These are phyloP conservation scores for Gentiana macrophylla DNA, from an alignment of 257 asterid species.

Conservation along the genomic window DNA sequence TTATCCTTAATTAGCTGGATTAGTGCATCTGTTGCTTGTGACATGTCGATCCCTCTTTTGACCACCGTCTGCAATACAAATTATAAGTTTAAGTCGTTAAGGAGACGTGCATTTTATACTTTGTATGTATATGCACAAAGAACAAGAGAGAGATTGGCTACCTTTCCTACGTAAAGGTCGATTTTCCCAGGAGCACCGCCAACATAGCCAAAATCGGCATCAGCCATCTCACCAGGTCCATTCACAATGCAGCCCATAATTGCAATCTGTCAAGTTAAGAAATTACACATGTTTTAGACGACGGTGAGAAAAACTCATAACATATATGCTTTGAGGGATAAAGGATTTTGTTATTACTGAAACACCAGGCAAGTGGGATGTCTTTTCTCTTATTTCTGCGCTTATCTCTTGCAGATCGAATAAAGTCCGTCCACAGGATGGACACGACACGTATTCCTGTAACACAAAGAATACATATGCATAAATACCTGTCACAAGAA, in stretches of 20 bases:
- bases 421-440: conserved; percentile 96
- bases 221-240: conserved; percentile 99
- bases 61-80: conserved; percentile 49
- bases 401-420: conserved; percentile 98
- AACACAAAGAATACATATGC: conserved; percentile 5
- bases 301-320: not conserved
- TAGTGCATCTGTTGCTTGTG: conserved; percentile 67
- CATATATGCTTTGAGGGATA: not conserved
- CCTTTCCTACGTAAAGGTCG: conserved; percentile 98
- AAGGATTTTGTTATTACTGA: conserved; percentile 46
- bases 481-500: not conserved
- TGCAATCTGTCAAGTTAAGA: conserved; percentile 55
- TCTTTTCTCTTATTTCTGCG: conserved; percentile 87
- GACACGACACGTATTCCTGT: conserved; percentile 98
- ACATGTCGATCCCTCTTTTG: conserved; percentile 64
- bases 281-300: not conserved
- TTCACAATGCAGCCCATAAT: conserved; percentile 99
- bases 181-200: conserved; percentile 99
- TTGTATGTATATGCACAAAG: not conserved
- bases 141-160: conserved; percentile 12
- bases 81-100: too few species aligned
- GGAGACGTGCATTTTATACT: too few species aligned
- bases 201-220: conserved; percentile 97
- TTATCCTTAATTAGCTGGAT: conserved; percentile 77
- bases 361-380: conserved; percentile 97